Base-by-base conservation (phyloP, 208 protist species). In the Spironucleus salmonicida region DNA sequence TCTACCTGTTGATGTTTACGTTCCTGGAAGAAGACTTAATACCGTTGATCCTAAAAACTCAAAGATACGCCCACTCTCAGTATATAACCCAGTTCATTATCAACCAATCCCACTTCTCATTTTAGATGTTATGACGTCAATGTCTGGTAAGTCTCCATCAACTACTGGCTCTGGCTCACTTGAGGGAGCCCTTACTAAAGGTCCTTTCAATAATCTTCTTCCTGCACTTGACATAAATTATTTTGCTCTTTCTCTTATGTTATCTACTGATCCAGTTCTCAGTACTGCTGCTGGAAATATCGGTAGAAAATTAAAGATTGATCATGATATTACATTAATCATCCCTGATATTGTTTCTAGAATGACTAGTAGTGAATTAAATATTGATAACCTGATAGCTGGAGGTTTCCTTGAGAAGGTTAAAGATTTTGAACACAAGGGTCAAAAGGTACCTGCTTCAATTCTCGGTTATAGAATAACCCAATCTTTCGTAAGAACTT, bases 171-270 rank as follows among this genome's bases (percentile, higher is more conserved):
- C 79, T 29, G 83, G 83, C 45, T 80, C 76, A 61, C 11, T 77
- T 26, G 83, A 86, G 75, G 82, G 81, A 32, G 81, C 83, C 1
- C 58, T 86, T 15, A 86, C 83, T n/a, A 86, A 86, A 62, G 83
- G 83, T 39, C 81, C 83, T 4, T 85, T 85, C 77, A 83, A 83
- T 62, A 42, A 64, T 35, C 49, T 85, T 67, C 40, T 42, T 19
- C 11, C 38, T 39, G 76, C 42, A 27, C 57, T 59, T 49, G 79
- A 84, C 45, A 26, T 82, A 0, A 83, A 82, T 27, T 77, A 74
- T n/a, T 39, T 27, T 38, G 34, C 79, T 38, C 74, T 79, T 41
- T 74, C 34, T 1, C 45, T 81, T 26, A 27, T 78, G 9, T 29
- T 82, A 1, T 57, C 58, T 64, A 49, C 35, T 27, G 35, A 62